Percentiles rank a stretch among this genome's conserved stretches.
Evolutionary conservation across 2,329 filamentous ascomycete genomes (phyloP).

Genomic region (Aspergillus sergii): DNA sequence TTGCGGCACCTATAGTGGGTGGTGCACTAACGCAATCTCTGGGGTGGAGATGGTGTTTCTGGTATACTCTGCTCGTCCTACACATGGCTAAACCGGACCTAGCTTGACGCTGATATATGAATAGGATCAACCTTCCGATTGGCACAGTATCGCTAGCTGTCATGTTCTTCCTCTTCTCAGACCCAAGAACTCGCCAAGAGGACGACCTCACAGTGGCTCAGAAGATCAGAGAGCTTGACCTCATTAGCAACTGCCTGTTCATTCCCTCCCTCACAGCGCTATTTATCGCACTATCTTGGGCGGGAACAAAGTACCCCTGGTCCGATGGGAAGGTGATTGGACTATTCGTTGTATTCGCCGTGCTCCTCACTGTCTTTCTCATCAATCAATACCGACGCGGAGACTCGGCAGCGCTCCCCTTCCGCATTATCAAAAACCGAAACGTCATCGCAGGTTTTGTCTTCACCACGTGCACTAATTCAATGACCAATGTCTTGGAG

Average conservation of each 20-base stretch:
- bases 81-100: not conserved
- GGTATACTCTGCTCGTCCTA: slow-evolving; percentile 7
- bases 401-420: slow-evolving; percentile 37
- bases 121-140: slow-evolving; percentile 36
- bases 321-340: slow-evolving; percentile 33
- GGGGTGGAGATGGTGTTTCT: slow-evolving; percentile 42
- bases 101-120: not conserved
- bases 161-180: slow-evolving; percentile 23
- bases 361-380: slow-evolving; percentile 35
- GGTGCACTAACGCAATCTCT: slow-evolving; percentile 37
- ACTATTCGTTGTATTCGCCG: slow-evolving; percentile 33
- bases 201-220: slow-evolving; percentile 19
- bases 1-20: slow-evolving; percentile 36
- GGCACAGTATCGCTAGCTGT: slow-evolving; percentile 24
- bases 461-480: slow-evolving; percentile 27
- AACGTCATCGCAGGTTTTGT: slow-evolving; percentile 29
- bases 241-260: slow-evolving; percentile 34
- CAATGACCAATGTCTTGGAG: slow-evolving; percentile 26
- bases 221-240: slow-evolving; percentile 36
- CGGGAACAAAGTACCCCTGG: slow-evolving; percentile 41
- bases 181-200: slow-evolving; percentile 15
- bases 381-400: slow-evolving; percentile 32
- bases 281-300: slow-evolving; percentile 37
- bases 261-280: slow-evolving; percentile 34
- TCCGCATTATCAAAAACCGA: slow-evolving; percentile 34